phyloP scores from a whole-genome alignment of 2,329 filamentous ascomycete species.

The Lachnellula hyalina region DNA sequence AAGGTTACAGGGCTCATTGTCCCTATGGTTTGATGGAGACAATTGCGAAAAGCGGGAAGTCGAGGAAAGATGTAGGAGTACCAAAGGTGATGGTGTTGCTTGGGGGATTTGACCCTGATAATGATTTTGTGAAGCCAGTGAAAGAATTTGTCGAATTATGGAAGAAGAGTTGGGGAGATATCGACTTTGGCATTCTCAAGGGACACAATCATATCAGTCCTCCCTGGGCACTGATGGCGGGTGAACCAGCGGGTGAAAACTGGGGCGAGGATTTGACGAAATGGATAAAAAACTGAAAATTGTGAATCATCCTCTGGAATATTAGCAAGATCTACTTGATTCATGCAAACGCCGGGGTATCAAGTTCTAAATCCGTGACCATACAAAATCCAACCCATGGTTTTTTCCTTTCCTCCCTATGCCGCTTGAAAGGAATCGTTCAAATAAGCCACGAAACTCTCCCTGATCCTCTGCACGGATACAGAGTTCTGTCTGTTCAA shows the following conservation, averaged over 20 bases:
- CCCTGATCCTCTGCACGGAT: conserved; percentile 50
- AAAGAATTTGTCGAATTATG: conserved; percentile 24
- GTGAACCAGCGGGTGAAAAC: conserved; percentile 24
- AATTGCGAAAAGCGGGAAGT: background rate
- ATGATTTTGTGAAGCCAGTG: conserved; percentile 26
- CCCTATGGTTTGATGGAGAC: conserved; percentile 11
- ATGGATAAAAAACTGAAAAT: conserved; percentile 23
- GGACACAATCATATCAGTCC: conserved; percentile 32
- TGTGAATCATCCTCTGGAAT: background rate
- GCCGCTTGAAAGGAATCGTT: conserved; percentile 54
- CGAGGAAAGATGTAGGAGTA: conserved; percentile 11
- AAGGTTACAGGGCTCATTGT: conserved; percentile 10
- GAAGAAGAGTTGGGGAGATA: conserved; percentile 21
- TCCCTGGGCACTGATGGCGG: conserved; percentile 21
- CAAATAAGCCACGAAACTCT: conserved; percentile 61
- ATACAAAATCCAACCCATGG: background rate
- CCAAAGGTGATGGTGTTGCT: conserved; percentile 21
- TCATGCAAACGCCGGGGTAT: conserved; percentile 4
- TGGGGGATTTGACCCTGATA: conserved; percentile 26
- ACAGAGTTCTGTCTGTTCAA: conserved; percentile 65
- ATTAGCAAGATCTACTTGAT: background rate
- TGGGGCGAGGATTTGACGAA: conserved; percentile 26
- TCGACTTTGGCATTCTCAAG: conserved; percentile 15
- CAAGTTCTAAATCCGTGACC: conserved; percentile 8
- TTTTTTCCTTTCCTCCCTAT: conserved; percentile 5